phyloP scores from a whole-genome alignment of 2,329 filamentous ascomycete genomes.

The Penicillium brevicompactum region DNA sequence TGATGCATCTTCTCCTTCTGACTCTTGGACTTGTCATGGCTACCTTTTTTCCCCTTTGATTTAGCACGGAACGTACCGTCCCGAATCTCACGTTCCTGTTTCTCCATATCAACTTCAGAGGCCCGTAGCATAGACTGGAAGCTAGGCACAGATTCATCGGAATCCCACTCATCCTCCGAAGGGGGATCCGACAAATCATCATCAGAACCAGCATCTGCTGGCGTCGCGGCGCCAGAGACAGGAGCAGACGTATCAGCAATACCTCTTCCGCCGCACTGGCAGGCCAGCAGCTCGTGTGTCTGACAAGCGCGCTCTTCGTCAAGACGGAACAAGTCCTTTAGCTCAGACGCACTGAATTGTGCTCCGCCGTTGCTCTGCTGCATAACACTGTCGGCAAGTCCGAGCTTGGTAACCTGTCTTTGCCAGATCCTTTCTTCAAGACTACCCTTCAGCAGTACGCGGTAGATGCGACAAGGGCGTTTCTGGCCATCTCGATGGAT shows the following conservation, averaged over 20 bases:
- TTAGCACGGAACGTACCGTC: slow-evolving; percentile 16
- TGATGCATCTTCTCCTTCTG: slow-evolving; percentile 43
- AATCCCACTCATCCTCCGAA: slow-evolving; percentile 23
- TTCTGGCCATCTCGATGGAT: slow-evolving; percentile 74
- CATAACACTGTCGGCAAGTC: slow-evolving; percentile 70
- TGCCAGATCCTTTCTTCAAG: slow-evolving; percentile 77
- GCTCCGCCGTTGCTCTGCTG: slow-evolving; percentile 54
- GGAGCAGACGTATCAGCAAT: slow-evolving; percentile 1
- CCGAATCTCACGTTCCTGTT: slow-evolving; percentile 35
- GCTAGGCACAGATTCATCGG: slow-evolving; percentile 30
- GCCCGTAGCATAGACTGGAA: slow-evolving; percentile 41
- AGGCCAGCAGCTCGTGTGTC: slow-evolving; percentile 68
- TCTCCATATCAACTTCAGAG: slow-evolving; percentile 41
- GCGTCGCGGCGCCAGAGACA: slow-evolving; percentile 13
- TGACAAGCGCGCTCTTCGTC: slow-evolving; percentile 64
- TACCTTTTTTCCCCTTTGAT: slow-evolving; percentile 2
- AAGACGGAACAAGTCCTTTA: slow-evolving; percentile 67
- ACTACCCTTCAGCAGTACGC: slow-evolving; percentile 67
- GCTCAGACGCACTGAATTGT: slow-evolving; percentile 67
- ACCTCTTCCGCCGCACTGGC: slow-evolving; percentile 62
- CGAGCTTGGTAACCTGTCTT: slow-evolving; percentile 70
- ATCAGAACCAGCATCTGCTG: slow-evolving; percentile 4
- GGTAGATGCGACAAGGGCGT: slow-evolving; percentile 67
- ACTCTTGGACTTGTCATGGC: slow-evolving; percentile 15
- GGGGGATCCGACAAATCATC: slow-evolving; percentile 5